Percentiles rank a stretch among this genome's conserved stretches.
Conservation (phyloP, 176 grass and related monocot genomes). For the Chloris gayana region DNA sequence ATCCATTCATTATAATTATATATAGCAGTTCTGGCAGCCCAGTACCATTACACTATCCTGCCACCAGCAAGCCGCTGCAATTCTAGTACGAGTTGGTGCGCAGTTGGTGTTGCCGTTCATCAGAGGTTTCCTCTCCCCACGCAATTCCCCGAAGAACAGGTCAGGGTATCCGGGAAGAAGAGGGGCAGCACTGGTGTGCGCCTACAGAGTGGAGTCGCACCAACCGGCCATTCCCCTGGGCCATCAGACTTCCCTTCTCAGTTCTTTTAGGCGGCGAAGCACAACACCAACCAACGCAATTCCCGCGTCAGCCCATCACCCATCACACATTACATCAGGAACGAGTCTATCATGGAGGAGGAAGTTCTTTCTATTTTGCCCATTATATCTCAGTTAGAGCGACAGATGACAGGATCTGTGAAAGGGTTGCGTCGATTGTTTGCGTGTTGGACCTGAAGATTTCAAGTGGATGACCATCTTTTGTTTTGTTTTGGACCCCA, state of each 20-base stretch:
- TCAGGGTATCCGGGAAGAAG: no score
- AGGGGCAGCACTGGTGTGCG: not conserved
- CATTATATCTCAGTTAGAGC: not conserved
- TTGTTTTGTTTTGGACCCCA: not conserved
- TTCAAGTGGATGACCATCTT: slow-evolving; percentile 12
- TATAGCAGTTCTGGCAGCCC: not conserved
- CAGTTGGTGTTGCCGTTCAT: slow-evolving; percentile 10
- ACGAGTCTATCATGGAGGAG: not conserved
- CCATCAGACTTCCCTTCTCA: not conserved
- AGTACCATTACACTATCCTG: not conserved
- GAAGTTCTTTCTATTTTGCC: not conserved
- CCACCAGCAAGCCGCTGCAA: not conserved
- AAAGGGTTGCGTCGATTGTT: slow-evolving; percentile 30
- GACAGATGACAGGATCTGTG: not conserved
- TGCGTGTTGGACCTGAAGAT: slow-evolving; percentile 33
- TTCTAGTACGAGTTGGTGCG: slow-evolving; percentile 38
- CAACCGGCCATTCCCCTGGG: slow-evolving; percentile 12
- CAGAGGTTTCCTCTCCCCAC: not conserved
- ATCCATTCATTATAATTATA: not conserved
- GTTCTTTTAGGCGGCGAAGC: slow-evolving; percentile 36
- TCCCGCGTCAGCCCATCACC: not conserved
- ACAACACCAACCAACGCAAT: slow-evolving; percentile 19
- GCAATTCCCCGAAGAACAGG: slow-evolving; percentile 7
- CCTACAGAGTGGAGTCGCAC: slow-evolving; percentile 38
- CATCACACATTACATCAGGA: not conserved